These are phyloP conservation scores for Babesia sp. DNA, from an alignment of 169 alveolate genomes.

Conservation along the genomic window DNA sequence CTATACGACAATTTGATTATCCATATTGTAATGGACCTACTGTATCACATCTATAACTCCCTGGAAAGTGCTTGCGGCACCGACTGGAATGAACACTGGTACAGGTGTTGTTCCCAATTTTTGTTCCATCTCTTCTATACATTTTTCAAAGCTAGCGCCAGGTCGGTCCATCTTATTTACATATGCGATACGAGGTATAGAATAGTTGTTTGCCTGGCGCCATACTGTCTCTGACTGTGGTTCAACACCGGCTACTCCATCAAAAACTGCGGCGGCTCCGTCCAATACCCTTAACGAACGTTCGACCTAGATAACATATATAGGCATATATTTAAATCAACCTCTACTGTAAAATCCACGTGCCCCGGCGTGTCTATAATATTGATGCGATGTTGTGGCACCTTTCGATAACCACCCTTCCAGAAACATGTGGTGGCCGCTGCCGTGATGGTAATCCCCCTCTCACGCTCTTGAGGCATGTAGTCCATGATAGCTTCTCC, in stretches of 20 bases:
- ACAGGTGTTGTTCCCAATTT: slow-evolving; percentile 85
- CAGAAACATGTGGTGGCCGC: slow-evolving; percentile 96
- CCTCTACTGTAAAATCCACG: slow-evolving; percentile 94
- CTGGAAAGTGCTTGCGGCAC: slow-evolving; percentile 79
- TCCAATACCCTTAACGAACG: slow-evolving; percentile 93
- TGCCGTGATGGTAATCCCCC: slow-evolving; percentile 96
- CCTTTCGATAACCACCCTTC: slow-evolving; percentile 80
- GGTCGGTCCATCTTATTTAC: slow-evolving; percentile 93
- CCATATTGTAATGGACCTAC: slow-evolving; percentile 53
- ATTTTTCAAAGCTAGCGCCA: slow-evolving; percentile 87
- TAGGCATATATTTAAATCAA: slow-evolving; percentile 3
- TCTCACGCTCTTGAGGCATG: slow-evolving; percentile 92
- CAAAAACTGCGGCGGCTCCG: slow-evolving; percentile 96
- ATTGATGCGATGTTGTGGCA: slow-evolving; percentile 85
- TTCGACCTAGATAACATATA: slow-evolving; percentile 74
- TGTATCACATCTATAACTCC: slow-evolving; percentile 87
- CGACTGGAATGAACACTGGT: slow-evolving; percentile 88
- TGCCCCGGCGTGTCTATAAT: slow-evolving; percentile 98
- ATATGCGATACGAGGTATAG: slow-evolving; percentile 89
- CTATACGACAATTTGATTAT: slow-evolving; percentile 12
- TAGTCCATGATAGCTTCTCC: slow-evolving; percentile 96
- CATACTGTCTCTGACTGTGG: slow-evolving; percentile 94
- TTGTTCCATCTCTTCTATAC: slow-evolving; percentile 82
- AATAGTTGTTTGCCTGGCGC: slow-evolving; percentile 81
- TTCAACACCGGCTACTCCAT: slow-evolving; percentile 95